A percentile compares a stretch with the other conserved stretches of the same genome.
These are phyloP conservation scores for Excoecaria agallocha DNA, from an alignment of 345 rosid species.

Conservation along the genomic window DNA sequence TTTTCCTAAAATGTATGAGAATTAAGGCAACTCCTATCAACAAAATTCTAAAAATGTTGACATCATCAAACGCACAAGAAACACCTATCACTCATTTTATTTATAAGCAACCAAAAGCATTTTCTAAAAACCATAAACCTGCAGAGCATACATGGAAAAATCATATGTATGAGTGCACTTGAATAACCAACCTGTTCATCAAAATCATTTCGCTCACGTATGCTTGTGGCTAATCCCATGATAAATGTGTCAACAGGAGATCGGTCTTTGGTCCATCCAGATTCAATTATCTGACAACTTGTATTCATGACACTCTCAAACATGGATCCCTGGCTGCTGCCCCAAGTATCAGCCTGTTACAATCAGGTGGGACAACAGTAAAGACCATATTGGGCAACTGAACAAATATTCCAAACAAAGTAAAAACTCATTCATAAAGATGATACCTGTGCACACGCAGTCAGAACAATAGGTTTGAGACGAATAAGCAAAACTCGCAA, in stretches of 20 bases:
- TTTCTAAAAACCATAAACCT: background rate
- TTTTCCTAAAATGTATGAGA: background rate
- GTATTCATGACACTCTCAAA: conserved; percentile 75
- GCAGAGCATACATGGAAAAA: background rate
- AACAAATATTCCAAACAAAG: background rate
- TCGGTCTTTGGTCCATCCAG: conserved; percentile 92
- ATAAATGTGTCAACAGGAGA: conserved; percentile 96
- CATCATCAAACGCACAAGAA: background rate
- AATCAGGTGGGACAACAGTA: conserved; percentile 13
- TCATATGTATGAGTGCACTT: background rate
- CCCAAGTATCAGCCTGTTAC: conserved; percentile 85
- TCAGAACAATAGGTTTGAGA: conserved; percentile 80
- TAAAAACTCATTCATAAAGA: conserved; percentile 15
- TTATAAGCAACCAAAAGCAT: background rate
- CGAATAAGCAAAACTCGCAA: conserved; percentile 93
- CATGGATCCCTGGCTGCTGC: conserved; percentile 74
- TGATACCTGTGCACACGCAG: conserved; percentile 82
- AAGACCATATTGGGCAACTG: conserved; percentile 9
- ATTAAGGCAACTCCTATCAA: background rate
- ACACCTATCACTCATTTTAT: background rate
- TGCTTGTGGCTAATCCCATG: conserved; percentile 78
- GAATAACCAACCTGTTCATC: conserved; percentile 71
- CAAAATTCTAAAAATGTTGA: background rate
- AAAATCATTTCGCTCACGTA: conserved; percentile 88
- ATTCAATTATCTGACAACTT: conserved; percentile 81